Evolutionary conservation across 1,284 basidiomycete genomes (phyloP), one percentile per base, ranked within the genome.

Genomic region (Mycena sp.): DNA sequence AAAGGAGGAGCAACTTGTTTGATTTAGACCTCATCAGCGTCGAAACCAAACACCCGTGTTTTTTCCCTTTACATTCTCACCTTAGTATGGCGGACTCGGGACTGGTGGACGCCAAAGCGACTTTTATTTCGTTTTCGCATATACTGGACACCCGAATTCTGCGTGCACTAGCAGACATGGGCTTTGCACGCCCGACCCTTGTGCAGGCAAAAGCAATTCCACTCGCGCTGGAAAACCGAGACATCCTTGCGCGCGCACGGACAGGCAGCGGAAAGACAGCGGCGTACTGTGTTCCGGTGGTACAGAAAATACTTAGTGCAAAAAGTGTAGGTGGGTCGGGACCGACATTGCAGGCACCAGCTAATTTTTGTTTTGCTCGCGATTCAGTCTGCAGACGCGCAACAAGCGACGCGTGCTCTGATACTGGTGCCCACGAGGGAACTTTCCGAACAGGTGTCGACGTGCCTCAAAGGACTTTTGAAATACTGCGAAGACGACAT

Each of bases 231-330:
- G 93, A 96, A 76, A 90, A 92, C 67, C 88, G 90, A 52, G 98
- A 99, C 77, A 93, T 99, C 57, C 86, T 99, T 25, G 97, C 96
- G 6, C 86, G 95, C 32, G 96, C 98, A 4, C 87, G 94, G 37
- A 99, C 98, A 1, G 98, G 98, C 14, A 96, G 93, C 62, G 98
- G 98, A 48, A 99, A 99, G 83, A 99, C 98, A 0, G 93, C 94
- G 1, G 96, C 98, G 3, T 99, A 99, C 76, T 95, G 91, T 67
- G 86, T 99, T 5, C 97, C 98, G 0, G 78, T 96, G 17, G 81
- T 95, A 0, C 97, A 99, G 75, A 96, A 95, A 75, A 90, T 99
- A 30, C 74, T 99, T 54, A 87, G 85, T 67, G 85, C 86, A 5
- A 97, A 97, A 85, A 81, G 80, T 74, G 93, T 92, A 77, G 80